phyloP scores from a whole-genome alignment of 306 rosid genomes.

The Vigna mungo region DNA sequence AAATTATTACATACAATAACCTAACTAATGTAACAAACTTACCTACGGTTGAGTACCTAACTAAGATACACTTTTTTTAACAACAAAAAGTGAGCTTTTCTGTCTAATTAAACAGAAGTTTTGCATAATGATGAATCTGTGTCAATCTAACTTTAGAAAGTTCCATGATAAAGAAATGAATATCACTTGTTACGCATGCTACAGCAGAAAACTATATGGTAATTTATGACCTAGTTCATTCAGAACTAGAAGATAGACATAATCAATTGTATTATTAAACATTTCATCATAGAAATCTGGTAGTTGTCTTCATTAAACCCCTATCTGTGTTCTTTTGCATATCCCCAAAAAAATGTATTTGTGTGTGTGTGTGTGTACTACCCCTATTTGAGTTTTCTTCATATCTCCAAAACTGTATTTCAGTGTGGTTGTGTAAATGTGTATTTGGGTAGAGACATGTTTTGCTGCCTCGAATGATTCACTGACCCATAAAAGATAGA shows the following conservation, averaged over 20 bases:
- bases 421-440: background rate
- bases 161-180: background rate
- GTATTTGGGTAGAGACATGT: constrained; percentile 1
- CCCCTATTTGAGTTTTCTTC: background rate
- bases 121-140: background rate
- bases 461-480: constrained; percentile 21
- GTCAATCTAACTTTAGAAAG: background rate
- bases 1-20: background rate
- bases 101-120: background rate
- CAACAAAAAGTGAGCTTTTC: background rate
- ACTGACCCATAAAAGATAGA: background rate
- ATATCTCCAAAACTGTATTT: background rate
- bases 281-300: no score
- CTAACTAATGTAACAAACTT: background rate
- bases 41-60: background rate
- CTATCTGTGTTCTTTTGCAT: constrained; percentile 1
- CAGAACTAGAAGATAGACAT: constrained; percentile 5
- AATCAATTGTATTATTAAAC: no score
- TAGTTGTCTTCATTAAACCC: constrained; percentile 13
- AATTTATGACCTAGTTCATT: constrained; percentile 2
- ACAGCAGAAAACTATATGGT: background rate
- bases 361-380: background rate
- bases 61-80: background rate
- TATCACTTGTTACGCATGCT: background rate
- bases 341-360: constrained; percentile 2